Evolutionary conservation across 352 stramenopile genomes (phyloP).

Genomic region (Phytopythium aichiense): DNA sequence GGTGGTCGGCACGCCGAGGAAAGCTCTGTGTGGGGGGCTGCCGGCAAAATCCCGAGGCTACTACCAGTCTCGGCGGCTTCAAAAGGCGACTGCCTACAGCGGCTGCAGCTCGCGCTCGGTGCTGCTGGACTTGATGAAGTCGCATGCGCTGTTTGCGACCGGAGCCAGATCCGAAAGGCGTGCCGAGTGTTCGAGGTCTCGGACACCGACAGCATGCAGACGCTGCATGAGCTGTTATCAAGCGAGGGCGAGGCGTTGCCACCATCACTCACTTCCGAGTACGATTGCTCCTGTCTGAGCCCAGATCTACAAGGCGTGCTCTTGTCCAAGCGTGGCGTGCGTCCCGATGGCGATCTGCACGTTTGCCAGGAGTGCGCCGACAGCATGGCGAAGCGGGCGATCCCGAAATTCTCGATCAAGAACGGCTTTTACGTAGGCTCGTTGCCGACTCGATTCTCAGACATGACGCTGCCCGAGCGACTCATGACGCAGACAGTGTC

Average conservation of each 20-base stretch:
- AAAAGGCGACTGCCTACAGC: background rate
- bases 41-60: background rate
- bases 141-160: background rate
- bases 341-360: background rate
- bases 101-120: background rate
- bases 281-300: background rate
- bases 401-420: background rate
- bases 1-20: background rate
- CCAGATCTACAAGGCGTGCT: background rate
- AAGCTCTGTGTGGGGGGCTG: background rate
- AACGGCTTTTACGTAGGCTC: background rate
- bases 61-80: background rate
- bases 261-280: background rate
- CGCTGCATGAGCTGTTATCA: background rate
- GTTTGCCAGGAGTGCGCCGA: background rate
- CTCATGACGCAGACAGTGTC: constrained; percentile 16
- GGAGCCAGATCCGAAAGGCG: background rate
- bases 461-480: constrained; percentile 4
- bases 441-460: background rate
- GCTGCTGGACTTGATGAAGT: background rate
- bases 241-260: background rate
- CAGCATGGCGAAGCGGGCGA: background rate
- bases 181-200: background rate
- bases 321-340: background rate
- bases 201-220: background rate